A percentile compares a stretch with the other conserved stretches of the same genome.
Conservation (phyloP, 495 filamentous ascomycete species). For the Amphirosellinia nigrospora region DNA sequence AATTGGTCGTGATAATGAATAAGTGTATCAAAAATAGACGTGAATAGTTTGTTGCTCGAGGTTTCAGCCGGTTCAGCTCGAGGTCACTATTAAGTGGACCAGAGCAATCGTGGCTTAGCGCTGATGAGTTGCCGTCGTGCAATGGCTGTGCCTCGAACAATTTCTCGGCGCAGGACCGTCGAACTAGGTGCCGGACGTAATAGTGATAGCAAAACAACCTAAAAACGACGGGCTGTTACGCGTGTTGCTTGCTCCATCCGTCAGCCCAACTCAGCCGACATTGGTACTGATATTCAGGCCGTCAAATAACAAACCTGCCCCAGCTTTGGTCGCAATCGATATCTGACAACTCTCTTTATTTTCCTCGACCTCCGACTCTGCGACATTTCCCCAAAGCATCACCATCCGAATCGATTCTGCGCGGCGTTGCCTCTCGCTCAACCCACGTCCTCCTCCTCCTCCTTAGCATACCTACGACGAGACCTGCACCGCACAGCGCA, state of each 20-base stretch:
- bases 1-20: neutral
- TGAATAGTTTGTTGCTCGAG: neutral
- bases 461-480: neutral
- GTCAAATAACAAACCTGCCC: conserved; percentile 19
- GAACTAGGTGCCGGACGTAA: neutral
- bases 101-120: conserved; percentile 22
- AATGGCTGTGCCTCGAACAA: conserved; percentile 14
- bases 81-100: conserved; percentile 3
- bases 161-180: conserved; percentile 17
- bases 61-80: conserved; percentile 17
- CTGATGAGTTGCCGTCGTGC: conserved; percentile 18
- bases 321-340: neutral
- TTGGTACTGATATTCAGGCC: conserved; percentile 2
- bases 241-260: conserved; percentile 12
- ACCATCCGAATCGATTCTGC: neutral
- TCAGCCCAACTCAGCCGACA: conserved; percentile 19
- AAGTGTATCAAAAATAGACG: neutral
- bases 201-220: too few relatives aligned
- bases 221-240: conserved; percentile 21
- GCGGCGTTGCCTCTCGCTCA: conserved; percentile 11
- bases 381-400: neutral
- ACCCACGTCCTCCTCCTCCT: neutral
- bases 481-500: neutral
- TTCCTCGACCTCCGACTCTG: neutral
- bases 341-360: neutral